A percentile compares a stretch with the other conserved stretches of the same genome.
Conservation (phyloP, 2,329 filamentous ascomycete species). For the Domatiomyces catenatus region DNA sequence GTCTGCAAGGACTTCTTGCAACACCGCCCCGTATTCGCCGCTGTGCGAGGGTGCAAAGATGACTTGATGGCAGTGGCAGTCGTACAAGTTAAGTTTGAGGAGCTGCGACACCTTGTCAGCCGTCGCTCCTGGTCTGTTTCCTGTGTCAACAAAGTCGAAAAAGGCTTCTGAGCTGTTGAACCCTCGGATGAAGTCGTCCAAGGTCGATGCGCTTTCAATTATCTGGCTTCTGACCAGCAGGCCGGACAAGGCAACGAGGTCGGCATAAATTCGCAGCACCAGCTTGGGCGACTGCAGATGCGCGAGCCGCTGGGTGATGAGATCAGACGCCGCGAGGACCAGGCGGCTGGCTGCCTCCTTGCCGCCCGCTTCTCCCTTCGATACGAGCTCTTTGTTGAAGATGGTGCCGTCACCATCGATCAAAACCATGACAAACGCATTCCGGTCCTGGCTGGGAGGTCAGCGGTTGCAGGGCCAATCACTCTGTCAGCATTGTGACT, state of each 20-base stretch:
- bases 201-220: constrained; percentile 25
- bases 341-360: constrained; percentile 37
- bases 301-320: constrained; percentile 27
- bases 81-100: constrained; percentile 40
- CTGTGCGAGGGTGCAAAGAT: constrained; percentile 45
- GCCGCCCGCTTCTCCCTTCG: constrained; percentile 37
- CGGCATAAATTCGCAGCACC: constrained; percentile 39
- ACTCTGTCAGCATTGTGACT: constrained; percentile 4
- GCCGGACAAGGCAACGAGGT: constrained; percentile 36
- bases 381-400: constrained; percentile 37
- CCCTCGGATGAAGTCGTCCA: constrained; percentile 41
- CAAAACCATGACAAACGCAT: constrained; percentile 39
- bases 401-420: constrained; percentile 43
- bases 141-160: constrained; percentile 38
- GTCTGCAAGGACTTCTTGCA: constrained; percentile 36
- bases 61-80: constrained; percentile 46
- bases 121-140: constrained; percentile 29
- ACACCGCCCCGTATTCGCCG: constrained; percentile 37
- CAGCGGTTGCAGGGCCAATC: constrained; percentile 1
- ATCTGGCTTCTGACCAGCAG: constrained; percentile 32
- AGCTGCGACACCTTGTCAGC: constrained; percentile 31
- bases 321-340: constrained; percentile 28
- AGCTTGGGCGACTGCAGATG: constrained; percentile 33
- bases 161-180: constrained; percentile 37
- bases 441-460: constrained; percentile 28